A percentile compares a stretch with the other conserved stretches of the same genome.
Evolutionary conservation across 345 rosid species (phyloP).

Genomic region (Conringia planisiliqua): DNA sequence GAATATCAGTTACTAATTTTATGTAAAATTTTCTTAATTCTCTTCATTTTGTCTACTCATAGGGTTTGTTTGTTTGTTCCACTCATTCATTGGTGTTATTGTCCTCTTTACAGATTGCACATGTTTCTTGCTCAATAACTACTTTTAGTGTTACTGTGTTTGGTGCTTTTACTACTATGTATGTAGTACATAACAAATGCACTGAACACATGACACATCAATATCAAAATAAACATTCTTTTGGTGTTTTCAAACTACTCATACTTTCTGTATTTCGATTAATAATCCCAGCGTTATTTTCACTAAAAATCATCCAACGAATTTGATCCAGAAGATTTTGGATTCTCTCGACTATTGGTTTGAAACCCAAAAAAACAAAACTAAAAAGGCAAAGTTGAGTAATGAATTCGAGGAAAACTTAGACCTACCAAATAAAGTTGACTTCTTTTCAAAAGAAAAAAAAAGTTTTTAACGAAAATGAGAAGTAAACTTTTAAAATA

Average conservation of each 20-base stretch:
- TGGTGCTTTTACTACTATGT: neutral
- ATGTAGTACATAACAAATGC: neutral
- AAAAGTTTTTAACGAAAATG: neutral
- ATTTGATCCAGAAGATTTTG: neutral
- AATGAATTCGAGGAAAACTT: conserved; percentile 1
- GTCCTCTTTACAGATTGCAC: neutral
- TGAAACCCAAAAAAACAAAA: neutral
- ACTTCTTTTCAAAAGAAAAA: neutral
- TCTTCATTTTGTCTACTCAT: neutral
- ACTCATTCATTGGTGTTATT: neutral
- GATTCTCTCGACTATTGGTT: neutral
- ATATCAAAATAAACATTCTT: conserved; percentile 1
- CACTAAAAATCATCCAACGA: neutral
- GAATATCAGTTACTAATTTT: neutral
- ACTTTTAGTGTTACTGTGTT: conserved; percentile 1
- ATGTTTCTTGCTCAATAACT: neutral
- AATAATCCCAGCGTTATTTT: neutral
- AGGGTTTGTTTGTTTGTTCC: too few species aligned
- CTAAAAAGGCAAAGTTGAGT: neutral
- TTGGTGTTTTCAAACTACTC: conserved; percentile 27
- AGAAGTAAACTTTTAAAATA: neutral
- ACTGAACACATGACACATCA: conserved; percentile 11
- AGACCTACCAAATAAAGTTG: neutral
- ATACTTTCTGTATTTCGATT: neutral
- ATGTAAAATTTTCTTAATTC: neutral